phyloP scores from a whole-genome alignment of 257 asterid genomes.

The Jacaranda copaia region DNA sequence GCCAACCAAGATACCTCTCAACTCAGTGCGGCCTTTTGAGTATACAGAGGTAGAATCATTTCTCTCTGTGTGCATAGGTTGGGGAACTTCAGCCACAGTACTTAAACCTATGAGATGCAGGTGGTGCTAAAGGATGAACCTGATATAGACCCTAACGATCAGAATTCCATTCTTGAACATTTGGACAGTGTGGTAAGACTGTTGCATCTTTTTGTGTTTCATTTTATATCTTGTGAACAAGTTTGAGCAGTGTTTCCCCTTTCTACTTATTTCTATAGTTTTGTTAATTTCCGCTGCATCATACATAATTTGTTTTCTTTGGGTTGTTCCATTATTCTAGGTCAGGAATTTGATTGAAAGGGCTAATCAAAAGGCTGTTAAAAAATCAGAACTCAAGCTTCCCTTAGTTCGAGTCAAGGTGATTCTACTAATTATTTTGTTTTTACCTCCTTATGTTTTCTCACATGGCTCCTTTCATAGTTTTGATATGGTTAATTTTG shows the following conservation, averaged over 20 bases:
- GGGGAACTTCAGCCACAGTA: conserved; percentile 38
- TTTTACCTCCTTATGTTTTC: conserved; percentile 24
- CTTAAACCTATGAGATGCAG: conserved; percentile 54
- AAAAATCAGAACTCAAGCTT: conserved; percentile 75
- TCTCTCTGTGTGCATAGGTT: conserved; percentile 30
- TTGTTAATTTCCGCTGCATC: conserved; percentile 7
- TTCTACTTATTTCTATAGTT: conserved; percentile 7
- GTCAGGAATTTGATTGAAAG: conserved; percentile 80
- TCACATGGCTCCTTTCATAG: conserved; percentile 29
- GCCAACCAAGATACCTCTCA: conserved; percentile 93
- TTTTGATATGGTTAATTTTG: conserved; percentile 26
- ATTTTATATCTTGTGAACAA: conserved; percentile 14
- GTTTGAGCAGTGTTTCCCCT: not conserved
- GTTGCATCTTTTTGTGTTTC: conserved; percentile 31
- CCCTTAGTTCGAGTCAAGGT: conserved; percentile 94
- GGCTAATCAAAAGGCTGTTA: conserved; percentile 62
- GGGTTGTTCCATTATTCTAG: conserved; percentile 49
- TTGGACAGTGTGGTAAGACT: conserved; percentile 86
- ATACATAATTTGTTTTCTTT: conserved; percentile 25
- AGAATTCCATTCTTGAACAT: conserved; percentile 90
- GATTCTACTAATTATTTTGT: conserved; percentile 34
- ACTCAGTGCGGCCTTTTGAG: conserved; percentile 92
- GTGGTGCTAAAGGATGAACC: conserved; percentile 91
- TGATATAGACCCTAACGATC: conserved; percentile 89
- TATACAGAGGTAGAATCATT: conserved; percentile 81